These are phyloP conservation scores for Triglochin maritima DNA, from an alignment of 106 monocot species.

Conservation along the genomic window DNA sequence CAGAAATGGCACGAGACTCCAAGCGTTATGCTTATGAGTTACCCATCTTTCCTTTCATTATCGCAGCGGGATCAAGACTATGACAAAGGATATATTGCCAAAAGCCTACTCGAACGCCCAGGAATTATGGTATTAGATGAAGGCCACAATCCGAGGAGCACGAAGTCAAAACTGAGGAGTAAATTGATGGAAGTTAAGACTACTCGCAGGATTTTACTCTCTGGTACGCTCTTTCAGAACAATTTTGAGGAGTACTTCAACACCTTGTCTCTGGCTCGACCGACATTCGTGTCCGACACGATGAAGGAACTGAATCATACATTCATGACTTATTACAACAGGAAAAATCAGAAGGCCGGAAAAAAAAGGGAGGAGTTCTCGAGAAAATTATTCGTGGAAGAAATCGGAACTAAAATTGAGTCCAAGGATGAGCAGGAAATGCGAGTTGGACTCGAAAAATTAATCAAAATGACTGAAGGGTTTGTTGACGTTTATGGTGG, in stretches of 20 bases:
- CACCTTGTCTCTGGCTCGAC: constrained; percentile 57
- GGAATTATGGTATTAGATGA: constrained; percentile 68
- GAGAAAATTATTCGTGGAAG: constrained; percentile 53
- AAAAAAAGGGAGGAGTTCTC: constrained; percentile 1
- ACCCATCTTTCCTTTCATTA: constrained; percentile 38
- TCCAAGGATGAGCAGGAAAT: constrained; percentile 29
- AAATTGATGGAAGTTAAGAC: constrained; percentile 60
- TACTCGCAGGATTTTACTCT: constrained; percentile 52
- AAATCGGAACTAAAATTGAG: constrained; percentile 52
- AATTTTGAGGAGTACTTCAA: constrained; percentile 85
- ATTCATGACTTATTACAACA: background rate
- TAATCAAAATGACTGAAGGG: constrained; percentile 32
- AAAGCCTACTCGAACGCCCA: constrained; percentile 41
- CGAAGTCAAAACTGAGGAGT: constrained; percentile 47
- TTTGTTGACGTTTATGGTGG: constrained; percentile 51
- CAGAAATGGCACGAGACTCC: constrained; percentile 51
- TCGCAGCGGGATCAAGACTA: constrained; percentile 26
- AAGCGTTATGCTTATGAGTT: constrained; percentile 63
- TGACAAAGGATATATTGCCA: constrained; percentile 31
- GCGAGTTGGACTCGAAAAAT: constrained; percentile 34
- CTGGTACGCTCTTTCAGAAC: constrained; percentile 69
- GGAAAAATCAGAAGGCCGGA: background rate
- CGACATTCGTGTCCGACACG: constrained; percentile 40
- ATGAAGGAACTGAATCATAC: constrained; percentile 21
- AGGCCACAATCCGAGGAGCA: constrained; percentile 80